These are phyloP conservation scores for Jamesozyma piceae DNA, from an alignment of 805 yeast genomes.

Conservation along the genomic window DNA sequence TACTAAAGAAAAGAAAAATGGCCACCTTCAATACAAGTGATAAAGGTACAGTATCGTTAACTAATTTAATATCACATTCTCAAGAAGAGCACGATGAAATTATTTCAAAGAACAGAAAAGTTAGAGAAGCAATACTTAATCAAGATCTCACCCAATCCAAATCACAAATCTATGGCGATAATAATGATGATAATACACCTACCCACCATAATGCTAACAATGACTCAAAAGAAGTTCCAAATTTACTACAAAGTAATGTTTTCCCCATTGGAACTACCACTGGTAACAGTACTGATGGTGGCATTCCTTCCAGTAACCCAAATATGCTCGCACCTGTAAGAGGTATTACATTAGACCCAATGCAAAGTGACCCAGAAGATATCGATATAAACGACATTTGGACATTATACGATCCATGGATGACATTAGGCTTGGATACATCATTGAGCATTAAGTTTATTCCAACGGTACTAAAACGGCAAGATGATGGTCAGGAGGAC, in stretches of 20 bases:
- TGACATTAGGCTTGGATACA: constrained; percentile 28
- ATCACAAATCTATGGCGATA: too few relatives aligned
- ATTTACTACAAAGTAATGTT: not conserved
- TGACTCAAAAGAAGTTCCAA: not conserved
- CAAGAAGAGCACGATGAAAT: constrained; percentile 11
- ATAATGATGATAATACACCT: not conserved
- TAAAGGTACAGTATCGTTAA: constrained; percentile 1
- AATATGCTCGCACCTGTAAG: constrained; percentile 7
- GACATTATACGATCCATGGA: constrained; percentile 31
- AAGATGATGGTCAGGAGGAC: not conserved
- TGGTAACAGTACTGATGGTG: not conserved
- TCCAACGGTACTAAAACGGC: constrained; percentile 20
- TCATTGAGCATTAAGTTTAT: constrained; percentile 30
- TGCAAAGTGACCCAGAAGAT: constrained; percentile 13
- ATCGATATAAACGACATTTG: constrained; percentile 25
- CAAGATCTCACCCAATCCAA: not conserved
- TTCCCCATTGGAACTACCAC: not conserved
- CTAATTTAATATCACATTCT: constrained; percentile 12
- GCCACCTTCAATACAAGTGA: not conserved
- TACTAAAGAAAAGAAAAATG: constrained; percentile 15
- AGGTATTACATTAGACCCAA: constrained; percentile 16
- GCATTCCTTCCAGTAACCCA: not conserved
- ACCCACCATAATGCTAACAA: not conserved
- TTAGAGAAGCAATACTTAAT: constrained; percentile 9
- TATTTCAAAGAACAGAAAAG: constrained; percentile 12